phyloP scores from a whole-genome alignment of 2,329 filamentous ascomycete genomes.

The Alternaria sp. region DNA sequence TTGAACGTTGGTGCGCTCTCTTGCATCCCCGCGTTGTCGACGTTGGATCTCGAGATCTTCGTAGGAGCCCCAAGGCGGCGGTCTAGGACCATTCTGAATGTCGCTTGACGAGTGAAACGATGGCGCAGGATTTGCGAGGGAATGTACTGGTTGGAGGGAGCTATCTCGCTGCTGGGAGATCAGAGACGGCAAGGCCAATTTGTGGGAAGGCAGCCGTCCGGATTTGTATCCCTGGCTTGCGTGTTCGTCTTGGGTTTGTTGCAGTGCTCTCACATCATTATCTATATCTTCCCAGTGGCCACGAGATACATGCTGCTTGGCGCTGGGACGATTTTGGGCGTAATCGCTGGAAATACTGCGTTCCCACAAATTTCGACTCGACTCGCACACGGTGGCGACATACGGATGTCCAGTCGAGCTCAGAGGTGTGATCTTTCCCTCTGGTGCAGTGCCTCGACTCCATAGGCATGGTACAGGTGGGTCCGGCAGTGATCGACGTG shows the following conservation, averaged over 20 bases:
- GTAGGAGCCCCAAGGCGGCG: conserved; percentile 27
- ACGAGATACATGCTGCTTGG: conserved; percentile 1
- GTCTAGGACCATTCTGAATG: conserved; percentile 16
- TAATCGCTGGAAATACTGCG: background rate
- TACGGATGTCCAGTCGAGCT: background rate
- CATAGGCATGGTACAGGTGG: background rate
- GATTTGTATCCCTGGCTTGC: conserved; percentile 20
- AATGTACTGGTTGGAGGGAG: background rate
- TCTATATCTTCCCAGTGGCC: conserved; percentile 5
- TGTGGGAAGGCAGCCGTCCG: conserved; percentile 10
- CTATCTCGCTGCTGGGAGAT: background rate
- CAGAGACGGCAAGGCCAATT: background rate
- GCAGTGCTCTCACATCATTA: background rate
- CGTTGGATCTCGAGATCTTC: conserved; percentile 17
- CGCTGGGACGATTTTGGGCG: conserved; percentile 6
- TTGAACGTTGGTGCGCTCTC: conserved; percentile 11
- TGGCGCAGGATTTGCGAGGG: background rate
- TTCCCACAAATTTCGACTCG: background rate
- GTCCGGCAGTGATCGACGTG: background rate
- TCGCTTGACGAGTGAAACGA: background rate
- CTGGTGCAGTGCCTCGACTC: background rate
- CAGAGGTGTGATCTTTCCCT: background rate
- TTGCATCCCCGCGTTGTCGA: conserved; percentile 8
- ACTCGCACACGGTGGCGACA: background rate
- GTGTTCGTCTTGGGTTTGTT: conserved; percentile 5